These are phyloP conservation scores for Chaetomiaceae sp. DNA, from an alignment of 2,329 filamentous ascomycete genomes.

Conservation along the genomic window DNA sequence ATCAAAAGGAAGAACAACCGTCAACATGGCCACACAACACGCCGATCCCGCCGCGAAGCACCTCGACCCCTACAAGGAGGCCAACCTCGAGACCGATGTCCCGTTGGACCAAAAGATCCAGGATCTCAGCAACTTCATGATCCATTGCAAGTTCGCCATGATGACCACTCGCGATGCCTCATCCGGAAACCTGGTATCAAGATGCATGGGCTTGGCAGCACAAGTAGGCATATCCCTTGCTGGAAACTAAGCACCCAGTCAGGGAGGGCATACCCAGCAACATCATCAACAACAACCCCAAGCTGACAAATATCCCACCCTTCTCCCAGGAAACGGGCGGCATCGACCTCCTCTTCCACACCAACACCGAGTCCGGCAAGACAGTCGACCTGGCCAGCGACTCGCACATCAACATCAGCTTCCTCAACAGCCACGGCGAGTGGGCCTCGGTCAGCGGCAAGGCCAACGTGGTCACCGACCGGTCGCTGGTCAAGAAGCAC, in stretches of 20 bases:
- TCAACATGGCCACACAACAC: slow-evolving; percentile 32
- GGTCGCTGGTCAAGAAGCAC: slow-evolving; percentile 63
- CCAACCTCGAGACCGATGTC: slow-evolving; percentile 61
- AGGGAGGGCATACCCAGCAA: too few species aligned
- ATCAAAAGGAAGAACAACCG: not conserved
- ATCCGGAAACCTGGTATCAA: slow-evolving; percentile 65
- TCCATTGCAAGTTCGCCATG: slow-evolving; percentile 77
- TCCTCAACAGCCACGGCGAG: slow-evolving; percentile 69
- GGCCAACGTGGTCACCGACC: slow-evolving; percentile 65
- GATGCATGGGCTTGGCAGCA: slow-evolving; percentile 80
- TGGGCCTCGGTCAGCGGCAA: slow-evolving; percentile 84
- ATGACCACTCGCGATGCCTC: slow-evolving; percentile 71
- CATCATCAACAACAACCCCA: too few species aligned
- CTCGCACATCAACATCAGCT: slow-evolving; percentile 73
- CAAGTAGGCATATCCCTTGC: slow-evolving; percentile 48
- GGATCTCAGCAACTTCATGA: slow-evolving; percentile 66
- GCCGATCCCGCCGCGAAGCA: slow-evolving; percentile 60
- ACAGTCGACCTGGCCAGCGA: slow-evolving; percentile 72
- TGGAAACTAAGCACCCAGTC: too few species aligned
- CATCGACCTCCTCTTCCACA: slow-evolving; percentile 82
- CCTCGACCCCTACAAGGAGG: slow-evolving; percentile 70
- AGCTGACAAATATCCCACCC: not conserved
- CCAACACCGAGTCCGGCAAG: slow-evolving; percentile 86
- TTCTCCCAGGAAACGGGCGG: slow-evolving; percentile 63
- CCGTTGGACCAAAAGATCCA: slow-evolving; percentile 70